A percentile compares a stretch with the other conserved stretches of the same genome.
Conservation (phyloP, 441 rosid species). For the Eutrema salsugineum region DNA sequence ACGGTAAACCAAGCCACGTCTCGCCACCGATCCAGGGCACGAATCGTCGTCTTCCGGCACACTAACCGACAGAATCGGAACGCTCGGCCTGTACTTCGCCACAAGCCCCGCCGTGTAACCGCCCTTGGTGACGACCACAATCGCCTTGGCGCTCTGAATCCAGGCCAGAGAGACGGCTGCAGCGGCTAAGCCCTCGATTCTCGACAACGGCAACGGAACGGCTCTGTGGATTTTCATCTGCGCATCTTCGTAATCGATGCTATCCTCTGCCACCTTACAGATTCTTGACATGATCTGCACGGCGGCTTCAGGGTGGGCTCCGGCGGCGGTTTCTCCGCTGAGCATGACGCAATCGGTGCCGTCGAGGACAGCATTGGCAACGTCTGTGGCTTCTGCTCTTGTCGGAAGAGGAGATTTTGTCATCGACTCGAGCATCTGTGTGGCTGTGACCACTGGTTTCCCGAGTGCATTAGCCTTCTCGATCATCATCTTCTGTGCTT, state of each 20-base stretch:
- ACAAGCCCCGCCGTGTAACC: slow-evolving; percentile 55
- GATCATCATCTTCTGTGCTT: slow-evolving; percentile 69
- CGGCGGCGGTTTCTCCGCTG: slow-evolving; percentile 75
- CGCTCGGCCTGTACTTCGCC: slow-evolving; percentile 55
- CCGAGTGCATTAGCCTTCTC: slow-evolving; percentile 50
- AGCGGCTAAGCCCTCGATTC: slow-evolving; percentile 58
- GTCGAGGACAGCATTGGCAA: slow-evolving; percentile 72
- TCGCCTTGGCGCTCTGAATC: slow-evolving; percentile 38
- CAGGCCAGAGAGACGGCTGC: slow-evolving; percentile 49
- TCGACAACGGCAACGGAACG: slow-evolving; percentile 48
- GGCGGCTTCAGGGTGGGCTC: slow-evolving; percentile 56
- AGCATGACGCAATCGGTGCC: slow-evolving; percentile 78
- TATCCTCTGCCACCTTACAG: slow-evolving; percentile 57
- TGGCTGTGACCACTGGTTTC: slow-evolving; percentile 67
- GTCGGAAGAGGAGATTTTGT: slow-evolving; percentile 67
- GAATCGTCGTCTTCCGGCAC: slow-evolving; percentile 64
- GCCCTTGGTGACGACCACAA: slow-evolving; percentile 53
- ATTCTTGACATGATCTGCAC: slow-evolving; percentile 63
- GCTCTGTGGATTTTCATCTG: slow-evolving; percentile 39
- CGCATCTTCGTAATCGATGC: slow-evolving; percentile 37
- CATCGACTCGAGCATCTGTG: slow-evolving; percentile 76
- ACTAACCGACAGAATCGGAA: slow-evolving; percentile 50
- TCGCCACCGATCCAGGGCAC: slow-evolving; percentile 48
- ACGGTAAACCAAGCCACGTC: slow-evolving; percentile 55
- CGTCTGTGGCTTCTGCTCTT: slow-evolving; percentile 72